Percentiles rank a stretch among this genome's conserved stretches.
phyloP scores from a whole-genome alignment of 257 asterid species.

The Salvia miltiorrhiza region DNA sequence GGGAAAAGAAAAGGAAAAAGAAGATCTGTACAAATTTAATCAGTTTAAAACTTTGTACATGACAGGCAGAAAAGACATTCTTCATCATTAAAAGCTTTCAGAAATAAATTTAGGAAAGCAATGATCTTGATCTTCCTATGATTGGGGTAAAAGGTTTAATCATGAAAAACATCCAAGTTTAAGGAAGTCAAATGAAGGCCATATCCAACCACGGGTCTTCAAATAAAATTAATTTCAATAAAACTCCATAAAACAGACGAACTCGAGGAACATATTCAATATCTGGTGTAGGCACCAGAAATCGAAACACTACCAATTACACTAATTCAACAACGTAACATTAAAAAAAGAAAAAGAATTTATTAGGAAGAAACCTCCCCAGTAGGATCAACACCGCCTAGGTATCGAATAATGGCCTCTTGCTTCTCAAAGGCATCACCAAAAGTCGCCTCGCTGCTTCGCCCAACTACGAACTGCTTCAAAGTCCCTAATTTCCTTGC shows the following conservation, averaged over 20 bases:
- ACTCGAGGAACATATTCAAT: neutral
- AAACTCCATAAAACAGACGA: neutral
- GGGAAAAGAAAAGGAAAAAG: neutral
- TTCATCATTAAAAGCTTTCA: neutral
- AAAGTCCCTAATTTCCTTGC: conserved; percentile 66
- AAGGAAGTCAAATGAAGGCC: neutral
- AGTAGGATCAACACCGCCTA: conserved; percentile 68
- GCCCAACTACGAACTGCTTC: conserved; percentile 71
- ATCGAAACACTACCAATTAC: no score
- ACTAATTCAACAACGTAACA: no score
- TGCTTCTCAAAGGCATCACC: conserved; percentile 74
- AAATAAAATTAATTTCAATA: neutral
- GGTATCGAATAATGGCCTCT: conserved; percentile 70
- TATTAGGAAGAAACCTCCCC: conserved; percentile 57
- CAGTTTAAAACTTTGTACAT: neutral
- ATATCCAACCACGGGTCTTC: neutral
- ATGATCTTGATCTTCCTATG: no score
- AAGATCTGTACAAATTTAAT: no score
- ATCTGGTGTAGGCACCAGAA: neutral
- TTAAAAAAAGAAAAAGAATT: neutral
- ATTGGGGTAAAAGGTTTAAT: neutral
- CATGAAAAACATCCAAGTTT: neutral
- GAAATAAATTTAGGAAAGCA: neutral
- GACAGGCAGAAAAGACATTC: neutral
- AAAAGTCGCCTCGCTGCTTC: conserved; percentile 72